Base-by-base conservation (phyloP, 768 basidiomycete species). In the Chalciporus piperatus region DNA sequence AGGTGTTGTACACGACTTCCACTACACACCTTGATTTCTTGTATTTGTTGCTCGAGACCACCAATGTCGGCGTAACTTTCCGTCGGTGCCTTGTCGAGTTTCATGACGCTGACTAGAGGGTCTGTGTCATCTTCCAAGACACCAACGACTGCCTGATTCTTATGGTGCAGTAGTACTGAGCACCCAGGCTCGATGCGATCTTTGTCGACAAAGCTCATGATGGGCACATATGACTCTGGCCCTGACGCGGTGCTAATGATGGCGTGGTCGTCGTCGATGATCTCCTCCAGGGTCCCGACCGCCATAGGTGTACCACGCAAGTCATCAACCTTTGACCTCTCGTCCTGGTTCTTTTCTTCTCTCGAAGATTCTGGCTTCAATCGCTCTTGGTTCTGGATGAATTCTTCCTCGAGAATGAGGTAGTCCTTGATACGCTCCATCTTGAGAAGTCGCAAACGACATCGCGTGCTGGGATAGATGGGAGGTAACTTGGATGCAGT, bases 41-140 rank as follows among this genome's bases (percentile, higher is more conserved):
- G 95, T 59, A 99, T 99, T 71, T 99, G 97, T 30, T 78, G 77
- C 68, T 99, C 97, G 13, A 99, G 77, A 42, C 96, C 97, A 77
- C 97, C 97, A 60, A 99, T 89, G 65, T 98, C 97, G 12, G 96
- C 94, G 70, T 99, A 99, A 60, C 92, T 96, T 72, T 98, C 97
- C 17, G 94, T 97, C 1, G 97, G 97, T 3, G 96, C 95, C 75
- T 99, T 98, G 78, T 98, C 95, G 45, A 98, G 81, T 67, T 98
- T 97, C 95, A 98, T 98, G 65, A 98, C 90, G 66, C 85, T 96
- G 59, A 98, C 95, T 74, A 97, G 82, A 4, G 97, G 97, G 65
- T 99, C 92, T 12, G 87, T 78, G 64, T 99, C 96, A 64, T 99
- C 96, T 56, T 92, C 87, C 39, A 99, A 76, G 22, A 98, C 96